Base-by-base conservation (phyloP, 176 grass and related monocot species). In the Raddia distichophylla region DNA sequence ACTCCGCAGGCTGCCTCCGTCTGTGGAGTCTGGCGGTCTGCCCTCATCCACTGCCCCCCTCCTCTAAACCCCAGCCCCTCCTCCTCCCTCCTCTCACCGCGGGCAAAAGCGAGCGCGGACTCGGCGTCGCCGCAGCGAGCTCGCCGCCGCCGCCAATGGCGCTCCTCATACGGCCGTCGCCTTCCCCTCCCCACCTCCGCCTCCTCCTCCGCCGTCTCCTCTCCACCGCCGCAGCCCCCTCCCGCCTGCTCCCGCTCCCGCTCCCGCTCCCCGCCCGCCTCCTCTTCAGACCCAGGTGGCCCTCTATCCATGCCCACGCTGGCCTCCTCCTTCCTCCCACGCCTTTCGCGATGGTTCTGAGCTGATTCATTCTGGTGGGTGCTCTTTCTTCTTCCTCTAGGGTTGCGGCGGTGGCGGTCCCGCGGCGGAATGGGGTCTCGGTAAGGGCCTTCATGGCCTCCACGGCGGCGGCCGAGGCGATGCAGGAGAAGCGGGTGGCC, bases 361-460 rank as follows among this genome's bases (percentile, higher is more conserved):
- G 15, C 62, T 85, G 40, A 46, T 81, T 48, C 20, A 18, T 63
- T 78, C 27, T 72, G 12, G 27, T 64, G 58, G 43, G 43, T 60
- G 6, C 46, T 43, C 17, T 64, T 56, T 47, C 54, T 65, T 17
- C 10, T 43, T 15, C 5, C 40, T 79, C 20, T 83, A 83, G 82
- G 65, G 80, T 77, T 87, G 76, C 37, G 81, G 76, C 33, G 34
- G 40, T 14, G 34, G 58, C 54, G 7, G 45, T 19, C 15, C 59
- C 63, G 15, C 77, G 72, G 67, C 67, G 56, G 6, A 88, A 68
- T 78, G 86, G 77, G 37, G 80, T 89, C 60, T 71, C 67, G 17
- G 89, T 84, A 60, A 87, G 92, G 65, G 89, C 86, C 75, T 93
- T 98, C 84, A 88, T 89, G 86, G 86, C 93, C 54, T 95, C 96